Evolutionary conservation across 2,329 filamentous ascomycete genomes (phyloP), one percentile per base, ranked within the genome.

Genomic region (Fusarium clavum): DNA sequence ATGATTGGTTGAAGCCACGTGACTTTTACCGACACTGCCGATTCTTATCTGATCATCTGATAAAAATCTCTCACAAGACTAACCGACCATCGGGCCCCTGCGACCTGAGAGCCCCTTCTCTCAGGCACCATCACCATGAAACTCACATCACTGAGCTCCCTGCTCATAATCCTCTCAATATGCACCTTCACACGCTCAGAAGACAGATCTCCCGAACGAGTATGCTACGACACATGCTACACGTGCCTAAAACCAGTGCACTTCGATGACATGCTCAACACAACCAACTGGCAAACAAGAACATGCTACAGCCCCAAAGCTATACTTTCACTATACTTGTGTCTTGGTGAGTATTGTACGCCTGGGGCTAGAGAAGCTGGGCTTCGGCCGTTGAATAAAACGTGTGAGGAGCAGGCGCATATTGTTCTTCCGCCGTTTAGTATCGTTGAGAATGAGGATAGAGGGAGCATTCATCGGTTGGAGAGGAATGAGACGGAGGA

Each of bases 251-350:
- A 54, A 24, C 51, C 62, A 8, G 66, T 78, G 20, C 73, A 69
- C n/a, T 82, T 81, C 61, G 70, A 71, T 52, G 80, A 82, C 49
- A 67, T 71, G 44, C 64, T 72, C 18, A 62, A 70, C 6, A 61
- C 67, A 20, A 70, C 72, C 8, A 69, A 57, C n/a, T 57, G 67
- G 10, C 56, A 64, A 8, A 64, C 67, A 16, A 63, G 65, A 16
- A 53, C 70, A 3, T 83, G 81, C 59, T 64, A 74, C 30, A 82
- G 79, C 32, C 67, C 58, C 1, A 66, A 77, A 29, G 66, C 70
- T 3, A 64, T 77, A 5, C 10, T 69, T 2, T 82, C 81, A 4
- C 66, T 82, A 11, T 82, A 80, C 18, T 61, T 84, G 0, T 85
- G 83, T 40, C 46, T 80, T 13, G 66, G 74, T 6, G 67, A 77